phyloP scores from a whole-genome alignment of 306 rosid genomes.

The Vigna radiata region DNA sequence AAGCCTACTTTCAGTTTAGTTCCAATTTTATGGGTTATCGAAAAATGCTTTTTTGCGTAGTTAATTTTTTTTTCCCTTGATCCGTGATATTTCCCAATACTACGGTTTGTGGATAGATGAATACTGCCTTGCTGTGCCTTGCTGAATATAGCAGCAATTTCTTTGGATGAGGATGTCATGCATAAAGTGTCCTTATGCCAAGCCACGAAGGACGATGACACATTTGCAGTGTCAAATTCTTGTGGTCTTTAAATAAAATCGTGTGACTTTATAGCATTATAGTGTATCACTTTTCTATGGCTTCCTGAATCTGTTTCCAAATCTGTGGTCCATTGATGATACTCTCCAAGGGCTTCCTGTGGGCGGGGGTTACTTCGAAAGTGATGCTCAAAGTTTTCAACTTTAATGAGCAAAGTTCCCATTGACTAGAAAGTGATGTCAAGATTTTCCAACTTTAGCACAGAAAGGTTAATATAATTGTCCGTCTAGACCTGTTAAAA shows the following conservation, averaged over 20 bases:
- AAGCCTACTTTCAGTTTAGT: slow-evolving; percentile 22
- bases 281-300: background rate
- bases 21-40: background rate
- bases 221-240: background rate
- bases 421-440: background rate
- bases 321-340: background rate
- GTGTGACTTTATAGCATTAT: background rate
- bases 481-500: too few species aligned
- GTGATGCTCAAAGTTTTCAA: background rate
- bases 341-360: background rate
- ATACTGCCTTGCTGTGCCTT: background rate
- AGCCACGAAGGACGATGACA: background rate
- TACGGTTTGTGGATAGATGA: background rate
- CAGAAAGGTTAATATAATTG: too few species aligned
- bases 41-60: background rate
- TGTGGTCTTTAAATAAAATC: too few species aligned
- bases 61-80: background rate
- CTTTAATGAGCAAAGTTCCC: background rate
- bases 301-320: background rate
- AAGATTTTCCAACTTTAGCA: too few species aligned
- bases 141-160: background rate
- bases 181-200: background rate
- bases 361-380: background rate
- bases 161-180: background rate
- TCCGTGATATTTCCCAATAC: background rate